Conservation (phyloP, 495 filamentous ascomycete species). For the Penicillium roqueforti region DNA sequence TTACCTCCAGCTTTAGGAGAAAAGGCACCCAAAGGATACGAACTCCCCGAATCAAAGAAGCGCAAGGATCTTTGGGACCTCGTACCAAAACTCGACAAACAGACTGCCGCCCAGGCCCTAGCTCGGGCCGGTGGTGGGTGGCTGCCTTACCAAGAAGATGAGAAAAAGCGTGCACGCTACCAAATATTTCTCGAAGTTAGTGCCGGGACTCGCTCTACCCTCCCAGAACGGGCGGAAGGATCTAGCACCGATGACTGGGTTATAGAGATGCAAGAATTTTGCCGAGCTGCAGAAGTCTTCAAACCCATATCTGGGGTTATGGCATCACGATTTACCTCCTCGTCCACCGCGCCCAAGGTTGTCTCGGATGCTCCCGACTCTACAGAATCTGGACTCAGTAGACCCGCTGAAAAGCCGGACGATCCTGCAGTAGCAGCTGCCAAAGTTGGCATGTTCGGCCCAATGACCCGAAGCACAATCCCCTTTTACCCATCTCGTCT, state of each 20-base stretch:
- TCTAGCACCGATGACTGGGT: slow-evolving; percentile 69
- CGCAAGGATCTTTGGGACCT: slow-evolving; percentile 56
- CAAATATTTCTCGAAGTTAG: slow-evolving; percentile 72
- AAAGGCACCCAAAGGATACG: slow-evolving; percentile 59
- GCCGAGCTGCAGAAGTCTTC: slow-evolving; percentile 85
- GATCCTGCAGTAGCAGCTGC: slow-evolving; percentile 86
- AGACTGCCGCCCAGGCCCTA: slow-evolving; percentile 69
- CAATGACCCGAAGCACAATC: slow-evolving; percentile 68
- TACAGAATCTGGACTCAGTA: slow-evolving; percentile 46
- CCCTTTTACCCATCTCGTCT: slow-evolving; percentile 79
- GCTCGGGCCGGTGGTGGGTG: slow-evolving; percentile 66
- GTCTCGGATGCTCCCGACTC: slow-evolving; percentile 42
- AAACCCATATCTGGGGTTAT: slow-evolving; percentile 87
- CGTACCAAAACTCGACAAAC: slow-evolving; percentile 71
- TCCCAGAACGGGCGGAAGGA: slow-evolving; percentile 55
- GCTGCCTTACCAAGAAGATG: slow-evolving; percentile 84
- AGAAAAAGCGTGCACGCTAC: slow-evolving; percentile 72
- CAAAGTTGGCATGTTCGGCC: slow-evolving; percentile 88
- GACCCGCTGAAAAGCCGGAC: slow-evolving; percentile 57
- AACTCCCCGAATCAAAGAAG: slow-evolving; percentile 54
- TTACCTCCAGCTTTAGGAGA: slow-evolving; percentile 77
- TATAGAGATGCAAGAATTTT: slow-evolving; percentile 81
- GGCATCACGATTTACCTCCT: slow-evolving; percentile 86
- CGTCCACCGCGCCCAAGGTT: slow-evolving; percentile 46
- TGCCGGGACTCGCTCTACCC: slow-evolving; percentile 57